Evolutionary conservation across 768 basidiomycete species (phyloP), one percentile per base, ranked within the genome.

Genomic region (Podaxis carcinomalis): DNA sequence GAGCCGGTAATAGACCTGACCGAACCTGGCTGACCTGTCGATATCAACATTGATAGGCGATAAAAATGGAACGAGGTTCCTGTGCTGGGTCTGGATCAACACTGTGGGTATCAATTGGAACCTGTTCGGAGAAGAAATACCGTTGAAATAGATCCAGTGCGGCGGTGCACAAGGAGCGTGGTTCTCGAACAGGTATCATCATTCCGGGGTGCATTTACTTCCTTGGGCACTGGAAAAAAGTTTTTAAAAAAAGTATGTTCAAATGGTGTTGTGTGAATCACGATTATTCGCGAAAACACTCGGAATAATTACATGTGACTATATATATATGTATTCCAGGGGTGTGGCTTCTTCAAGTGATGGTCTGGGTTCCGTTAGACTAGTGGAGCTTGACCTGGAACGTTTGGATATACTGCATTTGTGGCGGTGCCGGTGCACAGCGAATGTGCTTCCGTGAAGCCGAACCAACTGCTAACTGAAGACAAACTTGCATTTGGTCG

Each of bases 1-100:
- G 32, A 37, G 52, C 52, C 35, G 52, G 14, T 19, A 39, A 35
- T 54, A 54, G 32, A 19, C 37, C 35, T 23, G 19, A 32, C 28
- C 28, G n/a, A 52, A 52, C 32, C 36, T 44, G 23, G 52, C 25
- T 54, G 42, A 35, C 16, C n/a, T 32, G 28, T 32, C 28, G 28
- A 2, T 42, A n/a, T 49, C n/a, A 25, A 21, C 27, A 21, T 10
- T 23, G 46, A 46, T 57, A 23, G 32, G 28, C 46, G 56, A 49
- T 57, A 46, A 47, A 47, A 46, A 57, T 49, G 56, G 56, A 57
- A 47, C 28, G 44, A 47, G 21, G 42, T 44, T 44, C 42, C 9
- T 44, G 42, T 36, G 28, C 0, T 21, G 5, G 21, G 28, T 35
- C 32, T 46, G 44, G 42, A 28, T 46, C 32, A 46, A 27, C 32